These are phyloP conservation scores for Cytospora piceicola DNA, from an alignment of 2,329 filamentous ascomycete genomes.

Conservation along the genomic window DNA sequence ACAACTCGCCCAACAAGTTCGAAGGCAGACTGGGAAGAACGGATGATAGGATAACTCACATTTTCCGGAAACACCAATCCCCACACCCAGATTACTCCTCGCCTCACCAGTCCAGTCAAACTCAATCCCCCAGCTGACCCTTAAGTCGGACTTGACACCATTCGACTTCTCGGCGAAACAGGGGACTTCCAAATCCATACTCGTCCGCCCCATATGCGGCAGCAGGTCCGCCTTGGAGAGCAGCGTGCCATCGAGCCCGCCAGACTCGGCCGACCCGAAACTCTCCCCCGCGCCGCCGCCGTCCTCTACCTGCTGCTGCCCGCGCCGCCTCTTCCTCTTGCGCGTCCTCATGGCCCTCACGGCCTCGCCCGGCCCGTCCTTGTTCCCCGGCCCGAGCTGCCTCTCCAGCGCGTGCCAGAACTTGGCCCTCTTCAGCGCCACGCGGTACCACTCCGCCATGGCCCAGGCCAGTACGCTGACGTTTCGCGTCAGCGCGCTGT, in stretches of 20 bases:
- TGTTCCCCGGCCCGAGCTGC: conserved; percentile 45
- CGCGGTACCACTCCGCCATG: conserved; percentile 68
- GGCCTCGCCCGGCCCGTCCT: conserved; percentile 40
- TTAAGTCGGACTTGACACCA: conserved; percentile 47
- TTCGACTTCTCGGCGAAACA: conserved; percentile 41
- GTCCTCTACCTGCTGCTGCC: conserved; percentile 23
- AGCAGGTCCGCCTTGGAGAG: conserved; percentile 52
- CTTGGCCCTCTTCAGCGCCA: conserved; percentile 62
- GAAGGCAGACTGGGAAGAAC: conserved; percentile 17
- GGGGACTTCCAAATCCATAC: conserved; percentile 53
- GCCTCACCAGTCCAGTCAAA: conserved; percentile 78
- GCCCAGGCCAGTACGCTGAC: conserved; percentile 67
- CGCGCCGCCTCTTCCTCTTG: conserved; percentile 33
- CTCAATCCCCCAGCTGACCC: conserved; percentile 64
- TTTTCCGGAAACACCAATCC: conserved; percentile 61
- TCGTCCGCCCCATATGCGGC: conserved; percentile 57
- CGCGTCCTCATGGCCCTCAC: conserved; percentile 39
- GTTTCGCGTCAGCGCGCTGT: conserved; percentile 57
- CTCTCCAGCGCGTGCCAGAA: conserved; percentile 62
- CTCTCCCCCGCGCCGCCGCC: conserved; percentile 31
- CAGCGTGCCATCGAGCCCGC: conserved; percentile 11
- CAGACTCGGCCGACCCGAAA: conserved; percentile 12
- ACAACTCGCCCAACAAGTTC: not conserved
- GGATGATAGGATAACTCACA: conserved; percentile 55
- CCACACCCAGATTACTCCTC: conserved; percentile 58